Conservation (phyloP, 1,139 yeast genomes). For the Geotrichum macrosporum region DNA sequence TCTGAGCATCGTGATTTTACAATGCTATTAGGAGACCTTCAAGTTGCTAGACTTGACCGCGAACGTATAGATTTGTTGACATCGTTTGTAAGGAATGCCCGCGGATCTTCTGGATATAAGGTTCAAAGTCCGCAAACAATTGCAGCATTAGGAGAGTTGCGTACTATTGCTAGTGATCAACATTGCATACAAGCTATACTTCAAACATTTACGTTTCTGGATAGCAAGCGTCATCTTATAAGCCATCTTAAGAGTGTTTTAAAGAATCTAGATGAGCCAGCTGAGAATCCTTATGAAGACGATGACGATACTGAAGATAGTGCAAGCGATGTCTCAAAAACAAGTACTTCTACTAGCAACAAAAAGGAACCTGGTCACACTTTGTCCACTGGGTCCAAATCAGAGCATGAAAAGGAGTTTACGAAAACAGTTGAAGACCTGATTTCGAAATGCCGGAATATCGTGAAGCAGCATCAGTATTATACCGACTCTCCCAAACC, state of each 20-base stretch:
- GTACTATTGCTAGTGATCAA: not conserved
- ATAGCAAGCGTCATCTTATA: slow-evolving; percentile 12
- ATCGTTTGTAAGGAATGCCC: slow-evolving; percentile 4
- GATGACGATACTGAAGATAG: not conserved
- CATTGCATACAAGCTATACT: slow-evolving; percentile 8
- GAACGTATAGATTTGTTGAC: slow-evolving; percentile 12
- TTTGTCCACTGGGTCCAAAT: no score
- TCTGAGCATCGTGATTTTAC: slow-evolving; percentile 5
- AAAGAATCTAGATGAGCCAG: not conserved
- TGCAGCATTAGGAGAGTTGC: slow-evolving; percentile 3
- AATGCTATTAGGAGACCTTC: not conserved
- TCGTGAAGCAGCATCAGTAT: slow-evolving; percentile 13
- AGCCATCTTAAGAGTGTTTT: slow-evolving; percentile 8
- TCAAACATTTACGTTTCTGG: slow-evolving; percentile 14
- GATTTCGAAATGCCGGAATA: not conserved
- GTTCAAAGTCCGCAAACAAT: not conserved
- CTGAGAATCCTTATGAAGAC: not conserved
- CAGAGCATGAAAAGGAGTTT: slow-evolving; percentile 5
- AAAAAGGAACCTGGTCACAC: no score
- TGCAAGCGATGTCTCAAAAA: not conserved
- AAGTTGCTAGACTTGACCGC: slow-evolving; percentile 14
- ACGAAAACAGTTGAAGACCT: not conserved
- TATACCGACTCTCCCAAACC: slow-evolving; percentile 12
- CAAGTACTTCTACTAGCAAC: not conserved
- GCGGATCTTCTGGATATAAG: not conserved